These are phyloP conservation scores for Colletotrichum brevisporum DNA, from an alignment of 2,329 filamentous ascomycete genomes.

Conservation along the genomic window DNA sequence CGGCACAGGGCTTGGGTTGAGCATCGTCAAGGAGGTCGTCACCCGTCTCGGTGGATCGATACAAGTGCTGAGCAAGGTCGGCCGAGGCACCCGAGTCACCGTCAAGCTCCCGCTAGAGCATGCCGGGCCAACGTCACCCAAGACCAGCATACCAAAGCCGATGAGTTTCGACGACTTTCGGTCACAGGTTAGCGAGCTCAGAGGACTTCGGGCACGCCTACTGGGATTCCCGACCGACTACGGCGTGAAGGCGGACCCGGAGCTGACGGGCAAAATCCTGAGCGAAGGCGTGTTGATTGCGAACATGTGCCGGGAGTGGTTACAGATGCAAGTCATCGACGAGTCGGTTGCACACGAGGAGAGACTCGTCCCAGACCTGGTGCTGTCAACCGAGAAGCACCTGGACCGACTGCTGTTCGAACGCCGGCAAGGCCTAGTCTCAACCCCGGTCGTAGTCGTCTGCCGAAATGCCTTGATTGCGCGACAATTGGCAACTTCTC, in stretches of 20 bases:
- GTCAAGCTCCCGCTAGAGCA: constrained; percentile 50
- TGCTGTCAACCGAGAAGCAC: constrained; percentile 43
- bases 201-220: constrained; percentile 49
- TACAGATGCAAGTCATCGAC: constrained; percentile 48
- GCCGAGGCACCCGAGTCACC: constrained; percentile 53
- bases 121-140: constrained; percentile 1
- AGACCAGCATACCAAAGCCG: neutral
- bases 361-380: constrained; percentile 44
- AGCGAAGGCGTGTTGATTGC: constrained; percentile 42
- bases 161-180: constrained; percentile 48
- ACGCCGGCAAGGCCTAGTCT: neutral
- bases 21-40: constrained; percentile 73
- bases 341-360: constrained; percentile 16
- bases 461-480: constrained; percentile 51
- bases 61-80: constrained; percentile 63
- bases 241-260: neutral
- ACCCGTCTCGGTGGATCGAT: constrained; percentile 71
- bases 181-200: constrained; percentile 47
- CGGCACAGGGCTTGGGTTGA: constrained; percentile 76
- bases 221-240: constrained; percentile 40
- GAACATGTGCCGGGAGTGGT: constrained; percentile 51
- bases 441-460: constrained; percentile 46
- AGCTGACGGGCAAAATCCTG: constrained; percentile 17
- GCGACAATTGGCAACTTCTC: constrained; percentile 43
- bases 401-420: constrained; percentile 18